Evolutionary conservation across 2,329 filamentous ascomycete genomes (phyloP).

Genomic region (Trichoderma hamatum): DNA sequence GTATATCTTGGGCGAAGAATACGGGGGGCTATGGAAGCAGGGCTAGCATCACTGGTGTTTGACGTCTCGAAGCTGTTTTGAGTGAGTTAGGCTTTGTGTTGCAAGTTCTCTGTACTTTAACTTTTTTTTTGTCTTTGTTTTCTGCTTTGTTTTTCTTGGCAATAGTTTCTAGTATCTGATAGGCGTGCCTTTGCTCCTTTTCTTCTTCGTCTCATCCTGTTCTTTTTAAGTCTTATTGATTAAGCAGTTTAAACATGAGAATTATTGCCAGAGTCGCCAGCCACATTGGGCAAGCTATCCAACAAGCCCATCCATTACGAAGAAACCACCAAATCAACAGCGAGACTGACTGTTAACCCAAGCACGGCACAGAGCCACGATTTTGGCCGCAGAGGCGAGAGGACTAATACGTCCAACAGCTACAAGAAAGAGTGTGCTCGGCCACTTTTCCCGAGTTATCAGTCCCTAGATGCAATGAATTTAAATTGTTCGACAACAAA

Average conservation of each 20-base stretch:
- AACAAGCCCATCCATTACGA: neutral
- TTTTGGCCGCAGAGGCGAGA: too few species aligned
- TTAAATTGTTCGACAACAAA: too few species aligned
- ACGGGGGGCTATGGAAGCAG: neutral
- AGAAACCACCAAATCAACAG: neutral
- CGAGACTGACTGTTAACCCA: neutral
- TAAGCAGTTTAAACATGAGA: neutral
- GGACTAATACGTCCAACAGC: too few species aligned
- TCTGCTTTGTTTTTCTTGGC: neutral
- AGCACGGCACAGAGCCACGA: too few species aligned
- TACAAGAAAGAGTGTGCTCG: too few species aligned
- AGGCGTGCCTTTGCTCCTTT: slow-evolving; percentile 24
- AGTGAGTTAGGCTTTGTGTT: neutral
- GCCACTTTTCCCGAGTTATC: too few species aligned
- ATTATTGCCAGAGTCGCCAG: neutral
- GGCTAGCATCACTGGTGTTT: neutral
- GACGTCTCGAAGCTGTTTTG: neutral
- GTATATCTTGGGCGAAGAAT: neutral
- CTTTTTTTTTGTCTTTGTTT: neutral
- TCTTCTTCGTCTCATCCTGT: neutral
- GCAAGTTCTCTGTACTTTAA: slow-evolving; percentile 24
- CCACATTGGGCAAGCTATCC: neutral
- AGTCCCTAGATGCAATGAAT: too few species aligned
- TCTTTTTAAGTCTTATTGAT: neutral
- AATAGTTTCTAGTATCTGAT: slow-evolving; percentile 27